These are phyloP conservation scores for Penstemon eatonii DNA, from an alignment of 257 asterid species.

Conservation along the genomic window DNA sequence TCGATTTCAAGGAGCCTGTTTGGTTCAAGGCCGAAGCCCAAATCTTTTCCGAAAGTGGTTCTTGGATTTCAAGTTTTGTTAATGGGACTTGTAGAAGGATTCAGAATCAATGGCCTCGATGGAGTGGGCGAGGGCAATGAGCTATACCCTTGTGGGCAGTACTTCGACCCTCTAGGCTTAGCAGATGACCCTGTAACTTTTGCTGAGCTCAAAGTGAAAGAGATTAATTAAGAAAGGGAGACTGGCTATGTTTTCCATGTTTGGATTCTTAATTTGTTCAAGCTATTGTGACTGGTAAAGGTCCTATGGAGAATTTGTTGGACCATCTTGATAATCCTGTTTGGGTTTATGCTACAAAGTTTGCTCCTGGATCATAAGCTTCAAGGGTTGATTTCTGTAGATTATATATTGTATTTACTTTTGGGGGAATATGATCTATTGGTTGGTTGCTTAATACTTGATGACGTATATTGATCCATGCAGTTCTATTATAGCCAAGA, in stretches of 20 bases:
- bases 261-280: constrained; percentile 57
- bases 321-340: constrained; percentile 52
- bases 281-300: constrained; percentile 58
- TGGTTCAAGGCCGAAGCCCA: constrained; percentile 59
- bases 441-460: too few species aligned
- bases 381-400: too few species aligned
- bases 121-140: constrained; percentile 47
- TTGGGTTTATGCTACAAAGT: constrained; percentile 52
- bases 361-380: constrained; percentile 42
- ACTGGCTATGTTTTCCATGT: constrained; percentile 61
- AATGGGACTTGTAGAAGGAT: constrained; percentile 54
- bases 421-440: too few species aligned
- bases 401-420: too few species aligned
- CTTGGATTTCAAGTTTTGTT: constrained; percentile 46
- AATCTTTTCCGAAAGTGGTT: constrained; percentile 49
- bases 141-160: constrained; percentile 49
- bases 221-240: constrained; percentile 52
- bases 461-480: too few species aligned
- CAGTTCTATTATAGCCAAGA: too few species aligned
- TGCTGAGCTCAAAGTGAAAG: constrained; percentile 50
- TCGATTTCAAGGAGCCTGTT: constrained; percentile 47
- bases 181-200: constrained; percentile 50
- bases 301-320: constrained; percentile 44
- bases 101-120: constrained; percentile 42
- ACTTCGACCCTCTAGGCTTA: constrained; percentile 48